phyloP scores from a whole-genome alignment of 768 basidiomycete species.

The Boletus barrowsii region DNA sequence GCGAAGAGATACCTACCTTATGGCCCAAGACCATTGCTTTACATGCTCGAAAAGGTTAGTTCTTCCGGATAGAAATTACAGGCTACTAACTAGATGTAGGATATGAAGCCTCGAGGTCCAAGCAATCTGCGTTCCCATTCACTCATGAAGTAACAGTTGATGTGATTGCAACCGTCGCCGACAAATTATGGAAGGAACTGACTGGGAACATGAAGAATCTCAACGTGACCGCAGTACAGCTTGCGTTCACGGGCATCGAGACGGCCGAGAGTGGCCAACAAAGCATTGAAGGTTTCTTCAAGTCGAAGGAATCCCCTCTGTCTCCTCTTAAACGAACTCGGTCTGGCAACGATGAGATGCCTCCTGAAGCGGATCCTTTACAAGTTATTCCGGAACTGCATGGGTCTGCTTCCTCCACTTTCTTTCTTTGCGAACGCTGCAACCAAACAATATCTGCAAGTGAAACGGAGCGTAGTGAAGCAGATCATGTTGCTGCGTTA shows the following conservation, averaged over 20 bases:
- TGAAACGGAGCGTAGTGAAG: conserved; percentile 17
- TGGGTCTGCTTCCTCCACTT: conserved; percentile 18
- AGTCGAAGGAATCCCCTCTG: conserved; percentile 26
- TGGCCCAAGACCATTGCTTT: conserved; percentile 95
- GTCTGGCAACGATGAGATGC: conserved; percentile 24
- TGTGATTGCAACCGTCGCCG: conserved; percentile 67
- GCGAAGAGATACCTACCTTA: conserved; percentile 64
- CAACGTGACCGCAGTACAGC: conserved; percentile 68
- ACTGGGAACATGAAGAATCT: conserved; percentile 54
- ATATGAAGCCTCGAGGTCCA: conserved; percentile 65
- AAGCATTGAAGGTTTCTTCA: conserved; percentile 86
- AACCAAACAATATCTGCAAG: conserved; percentile 41
- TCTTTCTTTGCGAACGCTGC: conserved; percentile 61
- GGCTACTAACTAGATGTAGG: conserved; percentile 40
- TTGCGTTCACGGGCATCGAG: conserved; percentile 80
- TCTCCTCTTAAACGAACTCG: conserved; percentile 38
- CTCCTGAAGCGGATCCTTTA: neutral
- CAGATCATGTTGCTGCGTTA: conserved; percentile 35
- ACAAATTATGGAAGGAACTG: conserved; percentile 85
- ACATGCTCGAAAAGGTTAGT: conserved; percentile 65
- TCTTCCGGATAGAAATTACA: neutral
- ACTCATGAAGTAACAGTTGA: conserved; percentile 71
- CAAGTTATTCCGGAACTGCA: neutral
- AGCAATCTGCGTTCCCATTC: conserved; percentile 88
- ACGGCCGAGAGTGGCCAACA: conserved; percentile 73